Percentiles rank a stretch among this genome's conserved stretches.
Evolutionary conservation across 768 basidiomycete species (phyloP).

Genomic region (Boletus eberwhitei): DNA sequence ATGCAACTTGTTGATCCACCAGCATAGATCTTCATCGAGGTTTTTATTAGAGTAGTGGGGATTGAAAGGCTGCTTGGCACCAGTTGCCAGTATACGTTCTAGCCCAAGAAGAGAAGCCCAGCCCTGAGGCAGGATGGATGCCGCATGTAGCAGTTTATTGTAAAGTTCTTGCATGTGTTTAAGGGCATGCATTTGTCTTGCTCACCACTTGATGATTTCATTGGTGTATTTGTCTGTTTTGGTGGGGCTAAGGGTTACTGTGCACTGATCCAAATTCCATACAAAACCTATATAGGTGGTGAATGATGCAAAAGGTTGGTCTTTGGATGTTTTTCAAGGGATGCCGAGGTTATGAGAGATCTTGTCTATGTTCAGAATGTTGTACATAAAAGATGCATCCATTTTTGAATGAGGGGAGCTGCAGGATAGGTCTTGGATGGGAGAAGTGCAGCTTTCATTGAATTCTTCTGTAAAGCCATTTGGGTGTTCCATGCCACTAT

Average conservation of each 20-base stretch:
- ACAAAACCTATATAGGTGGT: not conserved
- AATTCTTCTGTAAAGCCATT: not conserved
- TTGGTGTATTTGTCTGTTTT: not conserved
- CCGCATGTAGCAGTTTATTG: not conserved
- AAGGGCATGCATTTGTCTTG: not conserved
- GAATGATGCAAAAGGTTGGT: not conserved
- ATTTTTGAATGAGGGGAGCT: not conserved
- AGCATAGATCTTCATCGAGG: not conserved
- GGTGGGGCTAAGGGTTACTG: not conserved
- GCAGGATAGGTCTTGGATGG: not conserved
- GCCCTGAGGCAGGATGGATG: not conserved
- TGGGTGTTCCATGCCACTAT: too few species aligned
- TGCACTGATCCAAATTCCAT: not conserved
- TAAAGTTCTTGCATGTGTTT: not conserved
- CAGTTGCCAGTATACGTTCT: not conserved
- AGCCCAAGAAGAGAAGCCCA: not conserved
- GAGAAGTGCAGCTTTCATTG: not conserved
- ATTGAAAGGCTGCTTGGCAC: not conserved
- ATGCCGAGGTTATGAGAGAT: not conserved
- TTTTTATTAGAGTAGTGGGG: not conserved
- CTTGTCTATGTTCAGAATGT: not conserved
- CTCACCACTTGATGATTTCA: accelerated
- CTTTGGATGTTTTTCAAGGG: not conserved
- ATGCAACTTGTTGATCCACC: not conserved
- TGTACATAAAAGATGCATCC: not conserved